A percentile compares a stretch with the other conserved stretches of the same genome.
Conservation (phyloP, 2,329 filamentous ascomycete genomes). For the Mycosphaerella arachidis region DNA sequence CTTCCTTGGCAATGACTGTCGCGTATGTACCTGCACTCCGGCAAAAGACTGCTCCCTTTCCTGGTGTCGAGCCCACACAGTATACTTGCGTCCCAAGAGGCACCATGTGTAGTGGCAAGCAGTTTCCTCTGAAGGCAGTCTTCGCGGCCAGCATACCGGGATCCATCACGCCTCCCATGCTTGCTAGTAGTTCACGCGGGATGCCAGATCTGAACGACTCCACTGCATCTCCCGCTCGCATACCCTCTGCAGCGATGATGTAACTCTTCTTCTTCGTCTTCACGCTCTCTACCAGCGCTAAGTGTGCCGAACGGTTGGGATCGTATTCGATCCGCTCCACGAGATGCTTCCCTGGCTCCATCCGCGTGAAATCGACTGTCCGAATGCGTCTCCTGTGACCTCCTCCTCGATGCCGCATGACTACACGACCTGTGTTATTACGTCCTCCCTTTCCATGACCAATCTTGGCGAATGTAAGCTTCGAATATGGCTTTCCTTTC, state of each 20-base stretch:
- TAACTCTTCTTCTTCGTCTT: constrained; percentile 75
- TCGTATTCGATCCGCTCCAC: constrained; percentile 97
- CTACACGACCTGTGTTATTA: constrained; percentile 80
- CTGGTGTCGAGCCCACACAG: constrained; percentile 73
- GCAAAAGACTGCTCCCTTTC: constrained; percentile 81
- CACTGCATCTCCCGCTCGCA: constrained; percentile 84
- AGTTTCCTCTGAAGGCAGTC: constrained; percentile 92
- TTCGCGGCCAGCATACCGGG: constrained; percentile 92
- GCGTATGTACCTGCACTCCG: constrained; percentile 91
- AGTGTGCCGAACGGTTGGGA: constrained; percentile 85
- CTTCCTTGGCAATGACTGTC: constrained; percentile 82
- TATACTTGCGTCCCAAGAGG: constrained; percentile 90
- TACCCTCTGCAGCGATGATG: constrained; percentile 90
- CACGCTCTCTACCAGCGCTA: constrained; percentile 76
- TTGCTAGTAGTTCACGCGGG: constrained; percentile 76
- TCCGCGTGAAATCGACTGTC: constrained; percentile 81
- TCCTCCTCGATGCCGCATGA: constrained; percentile 86
- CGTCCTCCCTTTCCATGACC: constrained; percentile 89
- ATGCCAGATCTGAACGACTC: constrained; percentile 91
- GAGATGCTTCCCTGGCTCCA: constrained; percentile 71
- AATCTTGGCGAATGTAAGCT: constrained; percentile 86
- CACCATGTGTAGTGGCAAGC: constrained; percentile 90
- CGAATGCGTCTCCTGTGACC: constrained; percentile 89
- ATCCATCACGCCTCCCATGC: constrained; percentile 90
- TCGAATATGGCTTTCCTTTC: constrained; percentile 80